Evolutionary conservation across 352 stramenopile genomes (phyloP).

Genomic region (Thraustotheca clavata): DNA sequence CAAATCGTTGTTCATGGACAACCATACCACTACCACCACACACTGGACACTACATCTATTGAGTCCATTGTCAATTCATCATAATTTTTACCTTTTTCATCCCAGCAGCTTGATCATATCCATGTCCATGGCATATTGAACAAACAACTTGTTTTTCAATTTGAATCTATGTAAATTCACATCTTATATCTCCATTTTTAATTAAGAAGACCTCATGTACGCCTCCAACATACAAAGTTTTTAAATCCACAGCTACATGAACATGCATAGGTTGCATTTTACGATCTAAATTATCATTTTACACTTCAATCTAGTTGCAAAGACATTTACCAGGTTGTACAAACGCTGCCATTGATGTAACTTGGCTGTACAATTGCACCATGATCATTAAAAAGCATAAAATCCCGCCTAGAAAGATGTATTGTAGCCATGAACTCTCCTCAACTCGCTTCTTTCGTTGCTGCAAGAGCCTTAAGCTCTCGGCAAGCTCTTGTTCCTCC

Average conservation of each 20-base stretch:
- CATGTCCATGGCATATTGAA: neutral
- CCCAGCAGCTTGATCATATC: neutral
- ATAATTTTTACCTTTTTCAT: neutral
- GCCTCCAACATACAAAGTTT: neutral
- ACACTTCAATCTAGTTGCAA: neutral
- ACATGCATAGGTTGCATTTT: neutral
- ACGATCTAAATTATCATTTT: neutral
- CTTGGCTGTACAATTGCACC: slow-evolving; percentile 1
- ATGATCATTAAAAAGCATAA: neutral
- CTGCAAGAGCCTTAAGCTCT: neutral
- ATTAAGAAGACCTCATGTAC: neutral
- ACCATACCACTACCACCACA: neutral
- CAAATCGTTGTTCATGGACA: slow-evolving; percentile 2
- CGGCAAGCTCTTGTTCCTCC: neutral
- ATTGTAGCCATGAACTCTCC: neutral
- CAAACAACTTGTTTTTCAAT: slow-evolving; percentile 3
- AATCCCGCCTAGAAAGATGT: neutral
- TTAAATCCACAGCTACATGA: neutral
- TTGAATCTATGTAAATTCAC: neutral
- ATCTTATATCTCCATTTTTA: neutral
- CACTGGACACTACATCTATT: neutral
- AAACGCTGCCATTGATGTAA: neutral
- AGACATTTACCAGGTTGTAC: neutral
- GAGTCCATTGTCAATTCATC: neutral
- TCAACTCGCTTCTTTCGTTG: neutral